Conservation (phyloP, 1,284 basidiomycete genomes). For the Ustilago tritici region DNA sequence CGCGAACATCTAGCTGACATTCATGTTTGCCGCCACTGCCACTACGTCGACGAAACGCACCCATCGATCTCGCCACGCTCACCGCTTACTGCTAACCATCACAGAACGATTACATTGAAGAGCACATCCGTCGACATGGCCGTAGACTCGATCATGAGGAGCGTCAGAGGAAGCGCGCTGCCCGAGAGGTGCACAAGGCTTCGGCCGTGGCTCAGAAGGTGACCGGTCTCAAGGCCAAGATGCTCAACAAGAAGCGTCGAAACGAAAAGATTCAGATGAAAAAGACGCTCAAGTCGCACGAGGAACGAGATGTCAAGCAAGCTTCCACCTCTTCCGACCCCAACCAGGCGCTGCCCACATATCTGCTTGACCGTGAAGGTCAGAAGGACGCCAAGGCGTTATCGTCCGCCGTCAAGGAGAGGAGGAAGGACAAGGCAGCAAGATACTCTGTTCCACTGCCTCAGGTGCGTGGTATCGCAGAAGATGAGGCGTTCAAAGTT, state of each 20-base stretch:
- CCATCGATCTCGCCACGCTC: background rate
- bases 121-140: slow-evolving; percentile 69
- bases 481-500: slow-evolving; percentile 99
- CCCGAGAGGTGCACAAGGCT: slow-evolving; percentile 87
- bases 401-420: slow-evolving; percentile 97
- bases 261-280: slow-evolving; percentile 98
- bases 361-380: slow-evolving; percentile 94
- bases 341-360: slow-evolving; percentile 74
- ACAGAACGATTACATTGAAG: slow-evolving; percentile 72
- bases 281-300: slow-evolving; percentile 98
- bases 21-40: slow-evolving; percentile 4
- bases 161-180: slow-evolving; percentile 83
- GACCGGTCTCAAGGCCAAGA: slow-evolving; percentile 96
- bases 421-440: slow-evolving; percentile 98
- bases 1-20: background rate
- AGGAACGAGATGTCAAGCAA: slow-evolving; percentile 90
- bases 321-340: slow-evolving; percentile 64
- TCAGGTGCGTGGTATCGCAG: slow-evolving; percentile 96
- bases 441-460: slow-evolving; percentile 97
- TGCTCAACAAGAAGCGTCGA: slow-evolving; percentile 94
- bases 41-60: background rate
- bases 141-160: slow-evolving; percentile 69
- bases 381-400: slow-evolving; percentile 98
- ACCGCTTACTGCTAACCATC: background rate
- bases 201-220: slow-evolving; percentile 92